Conservation (phyloP, 352 stramenopile species). For the Phytophthora sojae region DNA sequence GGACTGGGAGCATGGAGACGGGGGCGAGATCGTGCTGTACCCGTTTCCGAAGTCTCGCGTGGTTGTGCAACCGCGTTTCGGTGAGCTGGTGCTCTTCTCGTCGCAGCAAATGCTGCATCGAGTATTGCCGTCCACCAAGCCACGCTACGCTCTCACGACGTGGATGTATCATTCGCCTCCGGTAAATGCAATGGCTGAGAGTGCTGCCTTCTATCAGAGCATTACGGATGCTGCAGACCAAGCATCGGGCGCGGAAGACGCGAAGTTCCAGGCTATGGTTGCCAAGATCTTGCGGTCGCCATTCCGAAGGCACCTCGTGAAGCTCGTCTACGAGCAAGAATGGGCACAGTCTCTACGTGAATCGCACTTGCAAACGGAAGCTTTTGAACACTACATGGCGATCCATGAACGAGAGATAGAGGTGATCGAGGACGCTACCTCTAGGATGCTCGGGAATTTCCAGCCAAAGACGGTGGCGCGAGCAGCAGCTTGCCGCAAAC, state of each 20-base stretch:
- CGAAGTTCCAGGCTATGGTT: slow-evolving; percentile 42
- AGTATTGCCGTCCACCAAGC: slow-evolving; percentile 58
- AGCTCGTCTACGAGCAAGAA: slow-evolving; percentile 61
- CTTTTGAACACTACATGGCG: slow-evolving; percentile 70
- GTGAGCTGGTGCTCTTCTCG: slow-evolving; percentile 80
- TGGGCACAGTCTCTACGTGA: slow-evolving; percentile 67
- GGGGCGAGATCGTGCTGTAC: slow-evolving; percentile 84
- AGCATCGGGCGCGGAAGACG: not conserved
- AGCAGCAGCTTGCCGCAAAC: slow-evolving; percentile 43
- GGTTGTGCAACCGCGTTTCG: slow-evolving; percentile 61
- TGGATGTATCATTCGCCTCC: slow-evolving; percentile 67
- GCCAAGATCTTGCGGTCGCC: slow-evolving; percentile 63
- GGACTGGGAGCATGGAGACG: slow-evolving; percentile 69
- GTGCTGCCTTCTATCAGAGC: slow-evolving; percentile 35
- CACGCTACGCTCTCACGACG: slow-evolving; percentile 71
- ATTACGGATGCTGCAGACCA: not conserved
- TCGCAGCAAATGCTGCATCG: slow-evolving; percentile 85
- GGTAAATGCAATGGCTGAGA: slow-evolving; percentile 19
- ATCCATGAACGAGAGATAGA: slow-evolving; percentile 62
- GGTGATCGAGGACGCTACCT: slow-evolving; percentile 58
- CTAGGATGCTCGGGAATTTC: slow-evolving; percentile 72
- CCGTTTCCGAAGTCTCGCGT: slow-evolving; percentile 73
- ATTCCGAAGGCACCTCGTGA: slow-evolving; percentile 72
- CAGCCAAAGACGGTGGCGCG: slow-evolving; percentile 42
- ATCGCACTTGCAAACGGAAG: slow-evolving; percentile 58